A percentile compares a stretch with the other conserved stretches of the same genome.
These are phyloP conservation scores for Pelargonium cotyledonis DNA, from an alignment of 441 rosid species.

Conservation along the genomic window DNA sequence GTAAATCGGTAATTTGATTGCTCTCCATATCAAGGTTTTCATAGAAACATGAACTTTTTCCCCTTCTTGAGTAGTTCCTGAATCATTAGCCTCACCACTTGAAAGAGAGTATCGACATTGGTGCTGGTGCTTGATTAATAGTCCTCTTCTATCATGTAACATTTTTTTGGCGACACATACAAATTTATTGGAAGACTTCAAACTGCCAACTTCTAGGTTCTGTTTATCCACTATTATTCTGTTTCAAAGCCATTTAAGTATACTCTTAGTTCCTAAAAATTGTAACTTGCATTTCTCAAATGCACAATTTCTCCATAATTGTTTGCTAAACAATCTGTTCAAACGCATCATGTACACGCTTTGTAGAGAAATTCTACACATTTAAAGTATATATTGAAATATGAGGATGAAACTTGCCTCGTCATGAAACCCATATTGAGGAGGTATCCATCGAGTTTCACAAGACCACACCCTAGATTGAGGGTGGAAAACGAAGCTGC, in stretches of 20 bases:
- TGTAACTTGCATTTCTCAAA: background rate
- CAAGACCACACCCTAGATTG: constrained; percentile 8
- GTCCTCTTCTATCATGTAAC: background rate
- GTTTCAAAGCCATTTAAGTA: background rate
- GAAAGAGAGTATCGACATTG: constrained; percentile 14
- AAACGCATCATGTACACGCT: background rate
- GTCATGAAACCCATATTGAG: constrained; percentile 12
- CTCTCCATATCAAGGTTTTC: constrained; percentile 74
- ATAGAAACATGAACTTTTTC: constrained; percentile 40
- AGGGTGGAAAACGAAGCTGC: constrained; percentile 14
- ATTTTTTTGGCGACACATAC: background rate
- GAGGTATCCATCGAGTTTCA: constrained; percentile 8
- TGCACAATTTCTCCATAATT: background rate
- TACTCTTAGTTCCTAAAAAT: background rate
- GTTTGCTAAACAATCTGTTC: too few species aligned
- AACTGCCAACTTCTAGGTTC: background rate
- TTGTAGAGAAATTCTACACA: background rate
- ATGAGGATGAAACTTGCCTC: constrained; percentile 22
- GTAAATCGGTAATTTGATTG: constrained; percentile 74
- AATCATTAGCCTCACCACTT: constrained; percentile 14
- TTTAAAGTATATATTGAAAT: background rate
- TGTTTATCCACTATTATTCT: background rate
- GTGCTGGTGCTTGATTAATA: constrained; percentile 17
- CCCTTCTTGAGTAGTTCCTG: constrained; percentile 14
- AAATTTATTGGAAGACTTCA: constrained; percentile 17